Percentiles rank a stretch among this genome's conserved stretches.
Evolutionary conservation across 768 basidiomycete genomes (phyloP).

Genomic region (Naganishia friedmannii): DNA sequence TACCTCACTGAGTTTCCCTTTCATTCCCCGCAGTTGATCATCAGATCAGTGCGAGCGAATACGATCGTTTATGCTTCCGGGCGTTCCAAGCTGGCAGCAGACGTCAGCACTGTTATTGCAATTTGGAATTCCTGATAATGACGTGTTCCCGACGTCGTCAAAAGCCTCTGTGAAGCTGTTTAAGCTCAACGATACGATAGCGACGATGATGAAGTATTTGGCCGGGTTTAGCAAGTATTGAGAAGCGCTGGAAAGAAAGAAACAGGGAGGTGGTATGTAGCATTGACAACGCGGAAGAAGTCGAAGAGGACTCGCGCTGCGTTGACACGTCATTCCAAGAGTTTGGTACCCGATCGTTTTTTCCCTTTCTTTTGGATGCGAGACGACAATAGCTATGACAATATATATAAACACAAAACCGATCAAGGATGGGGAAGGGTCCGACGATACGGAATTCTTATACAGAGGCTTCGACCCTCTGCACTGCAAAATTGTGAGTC

Average conservation of each 20-base stretch:
- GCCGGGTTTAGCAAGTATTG: too few relatives aligned
- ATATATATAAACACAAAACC: background rate
- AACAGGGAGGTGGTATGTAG: background rate
- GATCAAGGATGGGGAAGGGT: too few relatives aligned
- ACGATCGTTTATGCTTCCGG: background rate
- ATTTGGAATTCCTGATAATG: too few relatives aligned
- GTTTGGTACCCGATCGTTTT: background rate
- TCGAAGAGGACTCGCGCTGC: background rate
- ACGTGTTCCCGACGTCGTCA: too few relatives aligned
- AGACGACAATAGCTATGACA: too few relatives aligned
- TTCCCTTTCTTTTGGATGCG: too few relatives aligned
- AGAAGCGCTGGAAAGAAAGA: too few relatives aligned
- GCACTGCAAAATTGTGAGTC: constrained; percentile 6
- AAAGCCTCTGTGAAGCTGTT: too few relatives aligned
- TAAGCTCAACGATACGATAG: too few relatives aligned
- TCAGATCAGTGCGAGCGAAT: background rate
- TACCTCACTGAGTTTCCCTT: background rate
- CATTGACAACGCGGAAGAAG: background rate
- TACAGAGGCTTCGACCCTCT: background rate
- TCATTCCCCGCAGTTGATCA: background rate
- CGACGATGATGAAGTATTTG: too few relatives aligned
- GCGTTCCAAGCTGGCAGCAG: background rate
- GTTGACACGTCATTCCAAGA: background rate
- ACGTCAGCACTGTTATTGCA: constrained; percentile 5
- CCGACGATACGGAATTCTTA: background rate